Conservation (phyloP, 768 basidiomycete species). For the Hygrophorus russula region DNA sequence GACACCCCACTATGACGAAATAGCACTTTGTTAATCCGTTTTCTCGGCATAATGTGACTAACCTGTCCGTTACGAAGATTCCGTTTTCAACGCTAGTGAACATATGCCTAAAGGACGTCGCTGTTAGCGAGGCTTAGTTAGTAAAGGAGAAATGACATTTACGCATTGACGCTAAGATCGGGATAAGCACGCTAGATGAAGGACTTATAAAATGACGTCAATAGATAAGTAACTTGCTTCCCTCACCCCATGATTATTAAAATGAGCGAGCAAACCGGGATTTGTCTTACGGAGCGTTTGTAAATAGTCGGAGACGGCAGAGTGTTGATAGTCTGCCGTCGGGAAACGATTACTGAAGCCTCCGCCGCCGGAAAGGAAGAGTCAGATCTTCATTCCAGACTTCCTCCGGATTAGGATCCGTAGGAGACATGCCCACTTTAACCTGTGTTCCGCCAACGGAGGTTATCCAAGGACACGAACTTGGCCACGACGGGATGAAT, state of each 20-base stretch:
- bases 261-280: neutral
- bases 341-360: constrained; percentile 29
- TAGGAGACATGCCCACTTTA: constrained; percentile 17
- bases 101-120: constrained; percentile 24
- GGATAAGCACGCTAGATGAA: constrained; percentile 32
- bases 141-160: constrained; percentile 4
- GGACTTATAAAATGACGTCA: too few species aligned
- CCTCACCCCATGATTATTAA: too few species aligned
- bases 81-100: too few species aligned
- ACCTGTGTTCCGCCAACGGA: constrained; percentile 34
- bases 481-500: constrained; percentile 26
- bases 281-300: constrained; percentile 11
- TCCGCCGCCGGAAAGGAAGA: constrained; percentile 22
- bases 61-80: neutral
- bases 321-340: constrained; percentile 28
- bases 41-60: too few species aligned
- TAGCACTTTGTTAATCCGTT: constrained; percentile 3
- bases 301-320: constrained; percentile 13
- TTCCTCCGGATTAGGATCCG: constrained; percentile 22
- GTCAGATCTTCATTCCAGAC: constrained; percentile 5
- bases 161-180: constrained; percentile 34
- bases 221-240: too few species aligned
- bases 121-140: constrained; percentile 24
- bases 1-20: constrained; percentile 36
- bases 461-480: constrained; percentile 21